phyloP scores from a whole-genome alignment of 2,329 filamentous ascomycete species.

The Fusarium coicis region DNA sequence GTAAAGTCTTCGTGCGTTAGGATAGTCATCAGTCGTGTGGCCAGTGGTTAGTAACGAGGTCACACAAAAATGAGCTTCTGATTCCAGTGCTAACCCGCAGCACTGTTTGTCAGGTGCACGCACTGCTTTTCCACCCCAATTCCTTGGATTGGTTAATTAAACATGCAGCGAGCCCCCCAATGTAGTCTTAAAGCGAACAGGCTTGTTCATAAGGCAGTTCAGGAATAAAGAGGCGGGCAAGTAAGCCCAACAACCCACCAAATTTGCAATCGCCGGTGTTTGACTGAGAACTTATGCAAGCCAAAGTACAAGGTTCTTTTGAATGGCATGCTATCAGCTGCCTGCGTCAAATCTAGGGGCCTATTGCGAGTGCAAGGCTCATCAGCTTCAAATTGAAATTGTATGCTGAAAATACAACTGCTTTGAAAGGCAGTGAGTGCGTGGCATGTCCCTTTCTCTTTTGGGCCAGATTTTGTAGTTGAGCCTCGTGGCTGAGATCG shows the following conservation, averaged over 20 bases:
- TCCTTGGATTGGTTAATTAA: not conserved
- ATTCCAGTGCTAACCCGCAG: not conserved
- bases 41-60: not conserved
- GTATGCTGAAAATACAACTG: rapidly evolving
- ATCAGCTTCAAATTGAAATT: not conserved
- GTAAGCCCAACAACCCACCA: too few species aligned
- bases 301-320: not conserved
- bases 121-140: rapidly evolving
- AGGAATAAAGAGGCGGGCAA: not conserved
- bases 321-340: not conserved
- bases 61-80: not conserved
- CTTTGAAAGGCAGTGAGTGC: not conserved
- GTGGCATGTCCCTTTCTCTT: not conserved
- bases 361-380: not conserved
- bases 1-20: not conserved
- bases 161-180: not conserved
- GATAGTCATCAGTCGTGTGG: too few species aligned
- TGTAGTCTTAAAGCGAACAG: not conserved
- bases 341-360: rapidly evolving
- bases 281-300: not conserved
- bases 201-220: too few species aligned
- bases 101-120: not conserved
- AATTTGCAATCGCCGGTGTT: not conserved
- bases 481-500: not conserved
- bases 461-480: not conserved